phyloP scores from a whole-genome alignment of 2,329 filamentous ascomycete genomes.

The Aspergillus udagawae region DNA sequence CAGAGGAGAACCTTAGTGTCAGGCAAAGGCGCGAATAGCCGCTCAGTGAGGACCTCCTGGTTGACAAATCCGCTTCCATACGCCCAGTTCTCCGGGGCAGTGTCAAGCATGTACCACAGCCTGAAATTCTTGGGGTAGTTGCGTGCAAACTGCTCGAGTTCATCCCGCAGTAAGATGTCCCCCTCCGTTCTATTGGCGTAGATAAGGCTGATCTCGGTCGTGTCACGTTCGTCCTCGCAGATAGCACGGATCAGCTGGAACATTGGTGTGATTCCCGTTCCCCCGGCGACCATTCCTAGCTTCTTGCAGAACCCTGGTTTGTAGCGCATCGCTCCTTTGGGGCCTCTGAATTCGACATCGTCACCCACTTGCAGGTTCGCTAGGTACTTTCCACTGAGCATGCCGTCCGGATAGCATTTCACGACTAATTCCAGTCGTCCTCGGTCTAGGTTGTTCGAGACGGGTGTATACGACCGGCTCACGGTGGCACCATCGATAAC shows the following conservation, averaged over 20 bases:
- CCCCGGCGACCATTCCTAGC: constrained; percentile 39
- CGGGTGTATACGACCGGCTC: constrained; percentile 52
- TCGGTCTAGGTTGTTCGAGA: constrained; percentile 30
- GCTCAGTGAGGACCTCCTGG: constrained; percentile 47
- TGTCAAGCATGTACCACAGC: constrained; percentile 54
- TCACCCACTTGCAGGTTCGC: constrained; percentile 27
- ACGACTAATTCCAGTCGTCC: constrained; percentile 34
- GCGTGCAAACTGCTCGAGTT: constrained; percentile 53
- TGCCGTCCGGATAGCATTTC: constrained; percentile 32
- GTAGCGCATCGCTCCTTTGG: constrained; percentile 34
- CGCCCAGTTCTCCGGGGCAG: constrained; percentile 45
- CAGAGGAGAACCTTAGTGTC: constrained; percentile 56
- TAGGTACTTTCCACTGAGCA: constrained; percentile 28
- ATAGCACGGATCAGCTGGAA: constrained; percentile 61
- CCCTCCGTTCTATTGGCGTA: constrained; percentile 57
- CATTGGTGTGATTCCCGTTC: constrained; percentile 48
- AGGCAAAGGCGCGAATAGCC: constrained; percentile 43
- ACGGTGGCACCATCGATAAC: constrained; percentile 45
- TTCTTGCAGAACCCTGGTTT: constrained; percentile 22
- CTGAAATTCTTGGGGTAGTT: constrained; percentile 52
- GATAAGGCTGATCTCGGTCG: constrained; percentile 54
- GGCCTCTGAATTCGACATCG: constrained; percentile 30
- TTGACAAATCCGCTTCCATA: constrained; percentile 51
- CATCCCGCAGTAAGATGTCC: constrained; percentile 55
- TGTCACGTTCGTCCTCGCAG: constrained; percentile 56